Evolutionary conservation across 192 early-diverging fungal genomes (phyloP), one percentile per base, ranked within the genome.

Genomic region (Nowakowskiella sp.): DNA sequence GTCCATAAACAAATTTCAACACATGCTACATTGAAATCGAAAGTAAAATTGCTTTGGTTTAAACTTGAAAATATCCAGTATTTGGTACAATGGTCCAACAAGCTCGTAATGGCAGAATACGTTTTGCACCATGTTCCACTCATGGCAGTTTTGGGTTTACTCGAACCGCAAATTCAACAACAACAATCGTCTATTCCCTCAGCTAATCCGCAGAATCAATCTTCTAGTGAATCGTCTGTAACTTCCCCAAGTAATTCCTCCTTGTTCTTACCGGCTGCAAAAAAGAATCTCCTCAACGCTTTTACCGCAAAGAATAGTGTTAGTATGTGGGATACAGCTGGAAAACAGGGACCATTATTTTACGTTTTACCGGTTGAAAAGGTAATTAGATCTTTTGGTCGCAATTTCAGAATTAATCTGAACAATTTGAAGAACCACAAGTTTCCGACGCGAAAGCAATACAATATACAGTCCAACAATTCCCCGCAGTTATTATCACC

Each of bases 81-180:
- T n/a, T n/a, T n/a, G n/a, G n/a, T n/a, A n/a, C n/a, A n/a, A n/a
- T n/a, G n/a, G n/a, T n/a, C n/a, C n/a, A n/a, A n/a, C n/a, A n/a
- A n/a, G n/a, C n/a, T n/a, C n/a, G n/a, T n/a, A n/a, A n/a, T n/a
- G n/a, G n/a, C n/a, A n/a, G 67, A 66, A 39, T 74, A 70, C 47
- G 55, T 70, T 2, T 55, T 70, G 21, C 72, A 74, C 51, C 67
- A 74, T 56, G 62, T 70, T 27, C 64, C 72, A 42, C 61, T 74
- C n/a, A 61, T 74, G 57, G 64, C 47, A 6, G 63, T 67, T 31
- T n/a, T 59, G 23, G 67, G 67, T 5, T 59, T 74, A 6, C 29
- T 62, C 30, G 53, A 57, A 25, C 13, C 42, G 22, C 1, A 4
- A 27, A 21, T 4, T 19, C 44, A 22, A 58, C 36, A 10, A 53